phyloP scores from a whole-genome alignment of 805 yeast species.

The Metschnikowia hibisci region DNA sequence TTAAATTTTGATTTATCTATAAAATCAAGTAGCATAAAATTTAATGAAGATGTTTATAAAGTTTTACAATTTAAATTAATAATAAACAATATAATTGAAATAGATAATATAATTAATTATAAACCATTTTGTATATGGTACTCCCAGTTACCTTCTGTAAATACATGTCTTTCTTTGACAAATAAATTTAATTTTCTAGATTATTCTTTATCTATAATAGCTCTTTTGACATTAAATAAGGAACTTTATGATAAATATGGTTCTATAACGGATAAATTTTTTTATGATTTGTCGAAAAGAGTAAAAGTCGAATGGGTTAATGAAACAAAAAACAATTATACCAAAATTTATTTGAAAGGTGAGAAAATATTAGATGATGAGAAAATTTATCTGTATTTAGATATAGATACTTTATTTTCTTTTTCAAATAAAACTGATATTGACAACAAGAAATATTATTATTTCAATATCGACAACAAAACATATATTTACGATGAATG shows the following conservation, averaged over 20 bases:
- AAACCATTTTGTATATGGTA: not conserved
- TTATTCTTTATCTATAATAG: not conserved
- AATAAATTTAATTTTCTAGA: not conserved
- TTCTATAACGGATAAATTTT: not conserved
- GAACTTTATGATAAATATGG: not conserved
- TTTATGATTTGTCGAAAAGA: not conserved
- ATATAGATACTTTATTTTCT: not conserved
- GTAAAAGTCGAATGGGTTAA: not conserved
- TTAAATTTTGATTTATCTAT: not conserved
- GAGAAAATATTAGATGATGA: too few species aligned
- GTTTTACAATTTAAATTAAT: too few species aligned
- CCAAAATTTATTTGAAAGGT: too few species aligned
- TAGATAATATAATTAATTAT: not conserved
- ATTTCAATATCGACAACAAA: too few species aligned
- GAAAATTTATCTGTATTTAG: not conserved
- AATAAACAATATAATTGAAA: not conserved
- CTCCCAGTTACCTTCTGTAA: not conserved
- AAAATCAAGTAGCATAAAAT: too few species aligned
- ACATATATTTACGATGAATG: not conserved
- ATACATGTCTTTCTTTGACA: not conserved
- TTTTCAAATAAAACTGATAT: not conserved
- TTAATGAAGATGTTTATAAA: not conserved
- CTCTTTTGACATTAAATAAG: not conserved
- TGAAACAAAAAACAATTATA: too few species aligned
- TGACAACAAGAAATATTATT: not conserved